Percentiles rank a stretch among this genome's conserved stretches.
phyloP scores from a whole-genome alignment of 257 asterid genomes.

The Rehmannia glutinosa region DNA sequence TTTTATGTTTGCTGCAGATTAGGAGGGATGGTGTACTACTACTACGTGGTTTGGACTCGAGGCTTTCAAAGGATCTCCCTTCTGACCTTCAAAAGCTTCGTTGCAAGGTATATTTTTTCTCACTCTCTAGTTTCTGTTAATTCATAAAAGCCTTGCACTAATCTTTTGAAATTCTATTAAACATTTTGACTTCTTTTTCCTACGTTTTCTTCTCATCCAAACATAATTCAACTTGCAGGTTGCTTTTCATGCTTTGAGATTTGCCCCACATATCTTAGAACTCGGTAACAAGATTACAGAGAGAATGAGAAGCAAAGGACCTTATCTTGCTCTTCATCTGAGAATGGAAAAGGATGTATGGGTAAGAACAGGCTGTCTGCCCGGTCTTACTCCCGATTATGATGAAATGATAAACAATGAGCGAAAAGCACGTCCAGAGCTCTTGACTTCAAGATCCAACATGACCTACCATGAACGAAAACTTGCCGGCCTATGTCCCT shows the following conservation, averaged over 20 bases:
- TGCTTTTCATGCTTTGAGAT: slow-evolving; percentile 80
- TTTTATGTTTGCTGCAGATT: slow-evolving; percentile 48
- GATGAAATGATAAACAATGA: slow-evolving; percentile 72
- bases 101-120: slow-evolving; percentile 64
- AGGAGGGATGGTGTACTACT: slow-evolving; percentile 85
- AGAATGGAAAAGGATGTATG: slow-evolving; percentile 96
- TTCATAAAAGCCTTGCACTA: neutral
- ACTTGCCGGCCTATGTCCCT: slow-evolving; percentile 88
- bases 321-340: slow-evolving; percentile 84
- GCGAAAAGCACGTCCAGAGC: slow-evolving; percentile 58
- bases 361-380: slow-evolving; percentile 95
- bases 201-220: neutral
- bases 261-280: slow-evolving; percentile 57
- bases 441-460: slow-evolving; percentile 77
- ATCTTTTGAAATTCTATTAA: neutral
- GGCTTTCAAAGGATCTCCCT: slow-evolving; percentile 94
- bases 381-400: slow-evolving; percentile 57
- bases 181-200: too few relatives aligned
- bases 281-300: slow-evolving; percentile 68
- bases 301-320: slow-evolving; percentile 88
- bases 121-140: neutral
- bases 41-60: slow-evolving; percentile 83
- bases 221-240: slow-evolving; percentile 45
- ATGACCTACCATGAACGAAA: slow-evolving; percentile 77
- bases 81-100: slow-evolving; percentile 98